Evolutionary conservation across 768 basidiomycete genomes (phyloP).

Genomic region (Trametes cinnabarina): DNA sequence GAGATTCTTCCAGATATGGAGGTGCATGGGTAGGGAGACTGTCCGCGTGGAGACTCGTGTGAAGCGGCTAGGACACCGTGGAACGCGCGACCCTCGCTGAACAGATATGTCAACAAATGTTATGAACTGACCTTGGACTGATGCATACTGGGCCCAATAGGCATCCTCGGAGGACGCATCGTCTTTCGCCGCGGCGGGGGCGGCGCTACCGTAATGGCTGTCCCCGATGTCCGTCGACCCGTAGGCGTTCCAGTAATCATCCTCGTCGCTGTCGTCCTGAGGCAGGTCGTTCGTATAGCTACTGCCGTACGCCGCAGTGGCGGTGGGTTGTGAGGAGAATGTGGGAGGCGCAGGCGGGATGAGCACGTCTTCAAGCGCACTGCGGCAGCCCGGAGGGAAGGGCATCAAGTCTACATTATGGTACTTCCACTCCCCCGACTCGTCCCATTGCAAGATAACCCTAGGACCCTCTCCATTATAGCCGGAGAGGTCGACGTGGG

Average conservation of each 20-base stretch:
- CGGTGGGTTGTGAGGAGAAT: slow-evolving; percentile 2
- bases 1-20: background rate
- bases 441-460: slow-evolving; percentile 70
- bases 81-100: background rate
- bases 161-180: slow-evolving; percentile 48
- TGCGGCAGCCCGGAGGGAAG: slow-evolving; percentile 49
- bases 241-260: slow-evolving; percentile 72
- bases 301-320: background rate
- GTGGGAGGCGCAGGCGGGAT: slow-evolving; percentile 31
- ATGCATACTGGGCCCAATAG: slow-evolving; percentile 75
- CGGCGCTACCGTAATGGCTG: slow-evolving; percentile 19
- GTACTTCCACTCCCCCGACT: slow-evolving; percentile 57
- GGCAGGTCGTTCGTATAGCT: slow-evolving; percentile 23
- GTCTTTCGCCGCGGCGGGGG: slow-evolving; percentile 27
- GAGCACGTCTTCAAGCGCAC: slow-evolving; percentile 29
- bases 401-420: slow-evolving; percentile 71
- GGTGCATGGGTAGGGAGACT: background rate
- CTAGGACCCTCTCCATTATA: slow-evolving; percentile 43
- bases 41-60: background rate
- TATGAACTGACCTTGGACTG: slow-evolving; percentile 56
- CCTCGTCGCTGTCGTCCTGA: slow-evolving; percentile 39
- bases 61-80: background rate
- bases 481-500: slow-evolving; percentile 43
- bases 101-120: background rate
- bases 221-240: slow-evolving; percentile 37